These are phyloP conservation scores for Tylopilus balloui DNA, from an alignment of 768 basidiomycete species.

Conservation along the genomic window DNA sequence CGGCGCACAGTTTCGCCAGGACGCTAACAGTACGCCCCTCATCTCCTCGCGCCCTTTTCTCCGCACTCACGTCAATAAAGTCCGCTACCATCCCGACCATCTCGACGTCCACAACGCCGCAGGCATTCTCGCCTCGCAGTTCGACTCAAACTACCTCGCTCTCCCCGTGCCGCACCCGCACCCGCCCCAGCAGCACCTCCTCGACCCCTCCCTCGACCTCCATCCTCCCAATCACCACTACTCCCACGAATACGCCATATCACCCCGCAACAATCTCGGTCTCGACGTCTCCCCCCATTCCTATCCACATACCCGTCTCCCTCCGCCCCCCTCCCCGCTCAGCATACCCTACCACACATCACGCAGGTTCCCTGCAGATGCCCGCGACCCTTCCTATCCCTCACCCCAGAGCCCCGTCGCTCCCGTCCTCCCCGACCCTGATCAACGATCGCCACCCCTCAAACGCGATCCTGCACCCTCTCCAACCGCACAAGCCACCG, in stretches of 20 bases:
- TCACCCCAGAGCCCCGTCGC: slow-evolving; percentile 29
- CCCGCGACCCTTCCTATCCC: slow-evolving; percentile 36
- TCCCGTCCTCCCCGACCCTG: slow-evolving; percentile 19
- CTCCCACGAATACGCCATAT: slow-evolving; percentile 34
- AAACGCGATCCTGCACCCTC: slow-evolving; percentile 44
- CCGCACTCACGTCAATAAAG: slow-evolving; percentile 53
- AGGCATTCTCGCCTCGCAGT: slow-evolving; percentile 47
- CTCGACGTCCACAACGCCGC: slow-evolving; percentile 46
- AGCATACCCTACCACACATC: slow-evolving; percentile 22
- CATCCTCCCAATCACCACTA: slow-evolving; percentile 36
- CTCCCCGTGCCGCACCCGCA: slow-evolving; percentile 26
- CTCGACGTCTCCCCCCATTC: slow-evolving; percentile 42
- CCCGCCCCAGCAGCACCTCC: slow-evolving; percentile 36
- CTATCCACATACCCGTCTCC: slow-evolving; percentile 40
- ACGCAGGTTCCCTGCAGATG: slow-evolving; percentile 33
- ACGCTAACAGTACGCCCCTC: slow-evolving; percentile 38
- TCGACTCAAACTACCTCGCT: slow-evolving; percentile 43
- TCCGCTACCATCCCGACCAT: slow-evolving; percentile 54
- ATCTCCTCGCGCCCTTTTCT: slow-evolving; percentile 47
- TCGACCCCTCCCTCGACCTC: slow-evolving; percentile 42
- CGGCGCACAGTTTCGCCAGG: slow-evolving; percentile 44
- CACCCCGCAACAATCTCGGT: slow-evolving; percentile 43
- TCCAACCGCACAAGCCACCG: slow-evolving; percentile 25
- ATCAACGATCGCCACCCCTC: slow-evolving; percentile 33
- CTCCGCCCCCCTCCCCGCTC: slow-evolving; percentile 30